Evolutionary conservation across 768 basidiomycete species (phyloP), one percentile per base, ranked within the genome.

Genomic region (Pleurotus pulmonarius): DNA sequence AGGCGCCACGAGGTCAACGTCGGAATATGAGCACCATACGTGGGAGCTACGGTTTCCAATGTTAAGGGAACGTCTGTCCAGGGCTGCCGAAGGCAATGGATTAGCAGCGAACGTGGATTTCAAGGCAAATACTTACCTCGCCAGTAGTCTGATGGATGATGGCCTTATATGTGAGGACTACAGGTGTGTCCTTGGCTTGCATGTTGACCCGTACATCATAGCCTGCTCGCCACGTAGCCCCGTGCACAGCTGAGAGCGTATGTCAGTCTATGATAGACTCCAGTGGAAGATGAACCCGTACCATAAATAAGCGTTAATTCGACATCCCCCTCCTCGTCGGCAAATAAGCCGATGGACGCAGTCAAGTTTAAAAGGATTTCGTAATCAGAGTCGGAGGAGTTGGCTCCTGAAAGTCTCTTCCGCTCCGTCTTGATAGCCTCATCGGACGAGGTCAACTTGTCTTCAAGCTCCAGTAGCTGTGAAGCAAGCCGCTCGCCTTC

Each of bases 21-120:
- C 0, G 77, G 76, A 1, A 77, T 25, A 7, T 52, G 60, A 5
- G 73, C 51, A 8, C 70, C 70, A 52, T 70, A 76, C 5, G 74
- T 72, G 0, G 75, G 76, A 0, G 67, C 63, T 5, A 69, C 69
- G 0, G 77, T 77, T 53, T 77, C 73, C 2, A 78, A 65, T 1
- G 65, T 70, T 3, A 77, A 57, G 1, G 73, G 68, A 16, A 74
- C 70, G 41, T 76, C 68, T 3, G 63, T 63, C 76, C 77, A 78
- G 7, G 67, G 59, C 75, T 74, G 57, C 12, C 13, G 9, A 16
- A 48, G 47, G 20, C 2, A 40, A 11, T 24, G 15, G 12, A n/a
- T 34, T 43, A 37, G 24, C 9, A 16, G 5, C 4, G 25, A 29
- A 24, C 4, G 5, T 1, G 15, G 29, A 40, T 9, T 8, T 29